Evolutionary conservation across 225 moss, liverwort and hornwort genomes (phyloP).

Genomic region (Sphagnum contortum): DNA sequence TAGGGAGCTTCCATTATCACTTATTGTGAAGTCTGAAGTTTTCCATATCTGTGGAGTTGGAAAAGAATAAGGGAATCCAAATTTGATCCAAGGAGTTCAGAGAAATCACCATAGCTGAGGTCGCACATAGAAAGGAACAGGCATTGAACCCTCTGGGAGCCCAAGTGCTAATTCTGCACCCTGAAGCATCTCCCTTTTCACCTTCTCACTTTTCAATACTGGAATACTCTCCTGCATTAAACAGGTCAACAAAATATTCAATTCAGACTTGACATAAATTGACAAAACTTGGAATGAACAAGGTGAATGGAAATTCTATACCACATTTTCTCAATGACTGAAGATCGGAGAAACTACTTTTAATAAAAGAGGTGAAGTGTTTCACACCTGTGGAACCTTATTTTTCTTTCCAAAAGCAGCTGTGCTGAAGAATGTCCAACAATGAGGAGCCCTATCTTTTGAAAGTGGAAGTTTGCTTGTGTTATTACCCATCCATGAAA

Average conservation of each 20-base stretch:
- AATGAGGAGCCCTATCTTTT: slow-evolving; percentile 41
- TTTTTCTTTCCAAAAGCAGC: slow-evolving; percentile 80
- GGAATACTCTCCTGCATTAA: slow-evolving; percentile 79
- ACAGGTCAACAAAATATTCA: too few species aligned
- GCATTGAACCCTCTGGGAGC: slow-evolving; percentile 60
- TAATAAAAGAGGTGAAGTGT: background rate
- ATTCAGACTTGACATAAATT: too few species aligned
- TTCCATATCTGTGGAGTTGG: too few species aligned
- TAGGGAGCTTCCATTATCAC: too few species aligned
- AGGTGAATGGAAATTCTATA: too few species aligned
- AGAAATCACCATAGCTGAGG: slow-evolving; percentile 70
- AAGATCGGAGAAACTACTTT: too few species aligned
- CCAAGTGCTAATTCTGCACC: slow-evolving; percentile 82
- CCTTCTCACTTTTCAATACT: slow-evolving; percentile 63
- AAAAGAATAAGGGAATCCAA: too few species aligned
- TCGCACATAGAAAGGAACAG: slow-evolving; percentile 61
- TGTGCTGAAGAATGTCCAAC: slow-evolving; percentile 97
- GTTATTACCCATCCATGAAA: slow-evolving; percentile 97
- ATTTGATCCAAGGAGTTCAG: too few species aligned
- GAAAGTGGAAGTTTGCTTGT: slow-evolving; percentile 46
- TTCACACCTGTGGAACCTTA: slow-evolving; percentile 80
- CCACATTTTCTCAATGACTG: too few species aligned
- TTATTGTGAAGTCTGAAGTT: too few species aligned
- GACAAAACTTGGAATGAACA: too few species aligned
- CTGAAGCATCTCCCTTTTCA: slow-evolving; percentile 71